Conservation (phyloP, 371 early-diverging fungal genomes). For the Syncephalastrum monosporum region DNA sequence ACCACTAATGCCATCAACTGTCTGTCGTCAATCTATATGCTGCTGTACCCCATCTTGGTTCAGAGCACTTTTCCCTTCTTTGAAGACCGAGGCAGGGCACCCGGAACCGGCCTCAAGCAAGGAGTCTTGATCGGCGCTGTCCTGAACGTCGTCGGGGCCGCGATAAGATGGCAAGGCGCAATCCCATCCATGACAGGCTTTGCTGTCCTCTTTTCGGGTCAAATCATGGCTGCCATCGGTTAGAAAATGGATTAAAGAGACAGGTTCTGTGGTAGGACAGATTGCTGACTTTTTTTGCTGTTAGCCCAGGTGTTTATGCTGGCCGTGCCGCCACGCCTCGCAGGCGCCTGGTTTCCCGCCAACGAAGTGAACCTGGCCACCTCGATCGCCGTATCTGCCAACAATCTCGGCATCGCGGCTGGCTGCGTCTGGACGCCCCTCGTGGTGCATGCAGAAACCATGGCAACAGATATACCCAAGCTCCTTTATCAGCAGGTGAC, state of each 20-base stretch:
- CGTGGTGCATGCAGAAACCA: constrained; percentile 34
- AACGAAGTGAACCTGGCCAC: constrained; percentile 46
- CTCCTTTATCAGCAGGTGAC: constrained; percentile 39
- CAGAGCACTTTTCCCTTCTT: constrained; percentile 43
- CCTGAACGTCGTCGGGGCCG: constrained; percentile 40
- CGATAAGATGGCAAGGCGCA: constrained; percentile 45
- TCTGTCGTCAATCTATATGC: constrained; percentile 47
- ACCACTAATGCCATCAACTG: constrained; percentile 49
- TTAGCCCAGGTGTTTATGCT: constrained; percentile 53
- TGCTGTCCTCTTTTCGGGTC: constrained; percentile 38
- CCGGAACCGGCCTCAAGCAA: constrained; percentile 40
- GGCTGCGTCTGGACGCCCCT: constrained; percentile 52
- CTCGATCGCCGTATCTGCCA: constrained; percentile 50
- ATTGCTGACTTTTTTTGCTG: constrained; percentile 1
- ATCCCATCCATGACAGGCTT: constrained; percentile 34
- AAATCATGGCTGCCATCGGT: constrained; percentile 51
- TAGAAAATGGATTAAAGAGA: neutral
- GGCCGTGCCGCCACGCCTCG: constrained; percentile 50
- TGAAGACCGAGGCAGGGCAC: constrained; percentile 25
- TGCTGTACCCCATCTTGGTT: constrained; percentile 51
- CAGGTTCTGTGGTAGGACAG: neutral
- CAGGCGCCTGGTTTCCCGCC: constrained; percentile 52
- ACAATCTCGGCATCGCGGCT: constrained; percentile 50
- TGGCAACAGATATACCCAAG: constrained; percentile 37
- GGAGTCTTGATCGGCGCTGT: constrained; percentile 49